phyloP scores from a whole-genome alignment of 164 flowering plant genomes.

The Piper longum region DNA sequence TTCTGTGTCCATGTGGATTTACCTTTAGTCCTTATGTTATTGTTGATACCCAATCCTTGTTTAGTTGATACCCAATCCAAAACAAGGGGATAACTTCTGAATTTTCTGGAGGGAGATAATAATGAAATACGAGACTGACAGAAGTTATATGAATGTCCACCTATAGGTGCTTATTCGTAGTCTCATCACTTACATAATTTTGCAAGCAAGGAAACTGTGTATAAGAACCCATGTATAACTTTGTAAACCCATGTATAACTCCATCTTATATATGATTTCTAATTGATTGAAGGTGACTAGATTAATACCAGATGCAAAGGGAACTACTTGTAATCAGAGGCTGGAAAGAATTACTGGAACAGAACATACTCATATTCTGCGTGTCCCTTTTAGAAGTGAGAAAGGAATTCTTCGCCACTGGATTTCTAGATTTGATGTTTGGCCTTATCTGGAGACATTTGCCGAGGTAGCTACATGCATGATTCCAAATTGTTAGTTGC shows the following conservation, averaged over 20 bases:
- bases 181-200: too few species aligned
- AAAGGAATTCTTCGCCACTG: conserved; percentile 84
- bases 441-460: conserved; percentile 94
- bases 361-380: conserved; percentile 61
- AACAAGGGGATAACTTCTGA: too few species aligned
- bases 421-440: conserved; percentile 96
- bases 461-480: conserved; percentile 42
- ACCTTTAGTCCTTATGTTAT: too few species aligned
- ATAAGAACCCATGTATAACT: too few species aligned
- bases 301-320: conserved; percentile 86
- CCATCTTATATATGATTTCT: conserved; percentile 1
- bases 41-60: too few species aligned
- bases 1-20: too few species aligned
- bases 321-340: conserved; percentile 91
- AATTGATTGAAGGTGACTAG: conserved; percentile 60
- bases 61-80: too few species aligned
- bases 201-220: neutral
- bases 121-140: too few species aligned
- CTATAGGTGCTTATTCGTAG: too few species aligned
- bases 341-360: conserved; percentile 85
- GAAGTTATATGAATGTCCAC: too few species aligned
- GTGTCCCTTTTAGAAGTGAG: conserved; percentile 84
- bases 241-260: neutral
- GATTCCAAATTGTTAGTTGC: neutral
- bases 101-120: too few species aligned